phyloP scores from a whole-genome alignment of 148 eudicot species.

The Arctostaphylos glauca region DNA sequence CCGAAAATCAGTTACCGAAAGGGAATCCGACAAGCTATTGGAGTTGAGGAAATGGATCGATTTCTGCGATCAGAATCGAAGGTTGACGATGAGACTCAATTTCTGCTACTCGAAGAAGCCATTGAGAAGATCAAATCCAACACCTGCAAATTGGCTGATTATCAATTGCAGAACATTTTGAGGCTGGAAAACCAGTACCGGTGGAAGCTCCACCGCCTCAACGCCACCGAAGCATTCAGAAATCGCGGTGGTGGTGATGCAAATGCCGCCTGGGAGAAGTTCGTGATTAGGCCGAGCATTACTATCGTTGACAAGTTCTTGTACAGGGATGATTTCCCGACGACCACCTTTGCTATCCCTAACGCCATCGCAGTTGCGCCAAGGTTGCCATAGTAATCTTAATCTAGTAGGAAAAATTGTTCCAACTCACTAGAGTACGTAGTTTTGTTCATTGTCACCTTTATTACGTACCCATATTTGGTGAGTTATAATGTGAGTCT shows the following conservation, averaged over 20 bases:
- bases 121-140: constrained; percentile 59
- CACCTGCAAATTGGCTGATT: constrained; percentile 55
- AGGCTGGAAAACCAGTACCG: constrained; percentile 51
- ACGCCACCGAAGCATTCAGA: constrained; percentile 63
- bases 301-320: constrained; percentile 41
- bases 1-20: constrained; percentile 45
- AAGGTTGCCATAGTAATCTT: not conserved
- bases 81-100: constrained; percentile 31
- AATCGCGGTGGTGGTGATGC: constrained; percentile 36
- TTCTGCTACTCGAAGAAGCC: constrained; percentile 40
- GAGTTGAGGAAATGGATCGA: constrained; percentile 71
- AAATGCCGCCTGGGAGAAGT: constrained; percentile 53
- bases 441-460: too few species aligned
- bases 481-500: too few species aligned
- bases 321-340: constrained; percentile 14
- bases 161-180: constrained; percentile 59
- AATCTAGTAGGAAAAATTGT: too few species aligned
- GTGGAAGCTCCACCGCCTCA: constrained; percentile 59
- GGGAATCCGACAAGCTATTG: constrained; percentile 78
- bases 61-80: constrained; percentile 42
- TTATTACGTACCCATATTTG: too few species aligned
- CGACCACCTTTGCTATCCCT: constrained; percentile 25
- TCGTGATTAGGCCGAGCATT: constrained; percentile 48
- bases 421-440: too few species aligned
- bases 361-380: constrained; percentile 9